These are phyloP conservation scores for Fusarium torreyae DNA, from an alignment of 2,329 filamentous ascomycete genomes.

Conservation along the genomic window DNA sequence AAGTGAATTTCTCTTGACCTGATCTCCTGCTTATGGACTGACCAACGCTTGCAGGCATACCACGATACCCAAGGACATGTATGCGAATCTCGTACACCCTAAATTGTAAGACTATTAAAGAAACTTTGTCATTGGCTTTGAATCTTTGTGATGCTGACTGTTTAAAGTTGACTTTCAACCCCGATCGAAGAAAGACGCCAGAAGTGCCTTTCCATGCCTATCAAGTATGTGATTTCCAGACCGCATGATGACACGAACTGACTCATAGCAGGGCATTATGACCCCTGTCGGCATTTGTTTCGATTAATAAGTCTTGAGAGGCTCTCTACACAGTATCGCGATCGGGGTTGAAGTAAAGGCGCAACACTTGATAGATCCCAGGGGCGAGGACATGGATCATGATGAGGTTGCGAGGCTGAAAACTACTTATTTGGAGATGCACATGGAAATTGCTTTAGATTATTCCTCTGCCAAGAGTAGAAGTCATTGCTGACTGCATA, in stretches of 20 bases:
- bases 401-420: conserved; percentile 5
- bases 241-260: background rate
- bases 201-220: conserved; percentile 1
- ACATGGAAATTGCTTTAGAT: conserved; percentile 11
- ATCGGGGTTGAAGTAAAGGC: background rate
- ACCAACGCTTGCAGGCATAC: conserved; percentile 22
- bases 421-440: conserved; percentile 14
- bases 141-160: background rate
- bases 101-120: conserved; percentile 9
- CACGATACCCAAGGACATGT: conserved; percentile 13
- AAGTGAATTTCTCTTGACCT: conserved; percentile 12
- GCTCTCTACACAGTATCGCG: background rate
- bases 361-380: background rate
- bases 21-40: conserved; percentile 1
- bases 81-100: background rate
- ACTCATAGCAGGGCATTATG: background rate
- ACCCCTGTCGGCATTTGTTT: background rate
- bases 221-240: conserved; percentile 16
- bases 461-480: background rate
- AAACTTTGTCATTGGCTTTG: background rate
- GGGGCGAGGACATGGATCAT: background rate
- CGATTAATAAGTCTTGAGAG: background rate
- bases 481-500: background rate
- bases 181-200: background rate
- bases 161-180: conserved; percentile 14